A percentile compares a stretch with the other conserved stretches of the same genome.
Conservation (phyloP, 345 rosid genomes). For the Populus alba region DNA sequence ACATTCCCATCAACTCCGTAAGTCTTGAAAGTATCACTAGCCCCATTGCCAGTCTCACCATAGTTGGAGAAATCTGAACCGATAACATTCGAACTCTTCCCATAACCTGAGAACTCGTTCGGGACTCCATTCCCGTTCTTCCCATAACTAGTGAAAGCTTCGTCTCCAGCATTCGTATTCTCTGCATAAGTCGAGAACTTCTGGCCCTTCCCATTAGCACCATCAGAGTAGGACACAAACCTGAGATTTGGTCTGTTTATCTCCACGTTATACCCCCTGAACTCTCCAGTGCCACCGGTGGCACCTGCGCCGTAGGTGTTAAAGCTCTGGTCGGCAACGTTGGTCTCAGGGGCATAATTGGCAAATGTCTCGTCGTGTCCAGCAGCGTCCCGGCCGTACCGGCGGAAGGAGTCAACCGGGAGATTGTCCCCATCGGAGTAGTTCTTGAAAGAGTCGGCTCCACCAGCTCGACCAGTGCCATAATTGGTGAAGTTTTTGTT, state of each 20-base stretch:
- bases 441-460: conserved; percentile 51
- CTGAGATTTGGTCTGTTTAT: conserved; percentile 60
- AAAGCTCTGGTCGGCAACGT: conserved; percentile 68
- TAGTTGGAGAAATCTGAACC: conserved; percentile 65
- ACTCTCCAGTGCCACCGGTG: conserved; percentile 62
- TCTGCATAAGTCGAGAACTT: conserved; percentile 48
- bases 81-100: conserved; percentile 51
- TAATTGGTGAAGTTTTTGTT: conserved; percentile 77
- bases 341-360: conserved; percentile 25
- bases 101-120: conserved; percentile 55
- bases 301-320: conserved; percentile 62
- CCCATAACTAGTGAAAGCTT: conserved; percentile 59
- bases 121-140: conserved; percentile 63
- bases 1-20: conserved; percentile 63
- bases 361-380: conserved; percentile 27
- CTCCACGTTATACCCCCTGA: conserved; percentile 47
- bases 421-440: conserved; percentile 33
- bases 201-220: conserved; percentile 43
- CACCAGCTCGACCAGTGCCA: conserved; percentile 47
- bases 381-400: conserved; percentile 36
- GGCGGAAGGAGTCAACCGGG: conserved; percentile 31
- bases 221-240: conserved; percentile 60
- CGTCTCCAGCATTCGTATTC: conserved; percentile 54
- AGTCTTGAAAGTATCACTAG: conserved; percentile 58
- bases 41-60: conserved; percentile 57